Percentiles rank a stretch among this genome's conserved stretches.
Conservation (phyloP, 805 yeast species). For the Lachancea nothofagi region DNA sequence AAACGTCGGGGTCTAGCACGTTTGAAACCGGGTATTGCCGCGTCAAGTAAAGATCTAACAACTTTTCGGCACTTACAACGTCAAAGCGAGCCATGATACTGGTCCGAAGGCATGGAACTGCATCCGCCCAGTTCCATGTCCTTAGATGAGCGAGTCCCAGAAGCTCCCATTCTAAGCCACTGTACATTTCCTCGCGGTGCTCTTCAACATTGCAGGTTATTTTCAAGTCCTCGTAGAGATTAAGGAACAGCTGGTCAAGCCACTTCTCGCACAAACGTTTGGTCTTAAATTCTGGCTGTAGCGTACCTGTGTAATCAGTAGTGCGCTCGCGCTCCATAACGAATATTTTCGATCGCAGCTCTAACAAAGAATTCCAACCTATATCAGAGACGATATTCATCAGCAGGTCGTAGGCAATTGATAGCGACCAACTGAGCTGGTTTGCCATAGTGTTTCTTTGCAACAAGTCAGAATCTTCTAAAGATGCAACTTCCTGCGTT, state of each 20-base stretch:
- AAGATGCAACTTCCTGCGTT: slow-evolving; percentile 25
- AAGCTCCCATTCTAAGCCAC: slow-evolving; percentile 71
- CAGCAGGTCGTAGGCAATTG: slow-evolving; percentile 59
- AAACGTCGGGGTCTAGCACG: slow-evolving; percentile 32
- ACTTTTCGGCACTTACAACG: slow-evolving; percentile 47
- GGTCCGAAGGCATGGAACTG: slow-evolving; percentile 49
- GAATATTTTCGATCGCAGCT: slow-evolving; percentile 63
- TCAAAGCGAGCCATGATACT: slow-evolving; percentile 56
- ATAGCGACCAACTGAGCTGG: slow-evolving; percentile 25
- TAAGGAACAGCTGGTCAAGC: slow-evolving; percentile 32
- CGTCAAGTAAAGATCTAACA: slow-evolving; percentile 40
- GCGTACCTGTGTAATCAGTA: slow-evolving; percentile 6
- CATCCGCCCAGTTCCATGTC: slow-evolving; percentile 43
- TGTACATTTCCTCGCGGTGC: slow-evolving; percentile 38
- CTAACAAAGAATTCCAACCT: slow-evolving; percentile 80
- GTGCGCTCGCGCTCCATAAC: slow-evolving; percentile 71
- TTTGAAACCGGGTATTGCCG: slow-evolving; percentile 13
- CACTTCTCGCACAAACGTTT: slow-evolving; percentile 33
- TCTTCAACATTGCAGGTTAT: slow-evolving; percentile 28
- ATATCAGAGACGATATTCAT: slow-evolving; percentile 58
- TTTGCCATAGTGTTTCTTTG: slow-evolving; percentile 28
- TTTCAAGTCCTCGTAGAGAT: slow-evolving; percentile 33
- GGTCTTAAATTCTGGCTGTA: slow-evolving; percentile 20
- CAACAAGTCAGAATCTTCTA: slow-evolving; percentile 23
- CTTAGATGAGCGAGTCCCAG: slow-evolving; percentile 52